Percentiles rank a stretch among this genome's conserved stretches.
phyloP scores from a whole-genome alignment of 1,284 basidiomycete genomes.

The Erythrobasidium hasegawianum region DNA sequence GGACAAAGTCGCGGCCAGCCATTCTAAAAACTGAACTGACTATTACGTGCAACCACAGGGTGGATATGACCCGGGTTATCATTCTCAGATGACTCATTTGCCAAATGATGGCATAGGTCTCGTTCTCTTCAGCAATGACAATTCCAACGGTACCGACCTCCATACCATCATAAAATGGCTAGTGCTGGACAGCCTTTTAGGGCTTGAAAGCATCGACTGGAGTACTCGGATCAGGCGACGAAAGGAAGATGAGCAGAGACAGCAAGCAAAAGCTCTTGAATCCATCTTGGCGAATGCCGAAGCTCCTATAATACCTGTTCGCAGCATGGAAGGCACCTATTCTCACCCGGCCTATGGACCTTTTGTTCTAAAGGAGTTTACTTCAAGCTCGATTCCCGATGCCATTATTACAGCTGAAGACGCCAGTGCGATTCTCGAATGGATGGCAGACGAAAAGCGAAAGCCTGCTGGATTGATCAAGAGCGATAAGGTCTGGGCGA shows the following conservation, averaged over 20 bases:
- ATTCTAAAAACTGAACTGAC: conserved; percentile 1
- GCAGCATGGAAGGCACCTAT: neutral
- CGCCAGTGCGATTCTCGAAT: neutral
- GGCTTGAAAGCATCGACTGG: neutral
- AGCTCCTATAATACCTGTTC: neutral
- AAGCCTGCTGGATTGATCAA: neutral
- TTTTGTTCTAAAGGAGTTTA: neutral
- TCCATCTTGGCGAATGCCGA: neutral
- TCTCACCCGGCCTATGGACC: neutral
- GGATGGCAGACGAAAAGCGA: neutral
- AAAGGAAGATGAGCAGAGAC: neutral
- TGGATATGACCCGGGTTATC: neutral
- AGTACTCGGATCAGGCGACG: neutral
- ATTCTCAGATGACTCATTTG: neutral
- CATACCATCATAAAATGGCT: neutral
- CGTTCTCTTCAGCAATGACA: neutral
- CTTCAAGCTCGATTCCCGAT: neutral
- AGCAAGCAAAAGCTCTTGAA: neutral
- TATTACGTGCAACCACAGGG: neutral
- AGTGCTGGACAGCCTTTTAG: neutral
- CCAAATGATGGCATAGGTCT: neutral
- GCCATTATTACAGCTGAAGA: neutral
- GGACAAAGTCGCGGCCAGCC: too few species aligned
- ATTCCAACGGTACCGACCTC: neutral
- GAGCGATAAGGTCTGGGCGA: neutral